These are phyloP conservation scores for Talaromyces atroroseus DNA, from an alignment of 2,329 filamentous ascomycete genomes.

Conservation along the genomic window DNA sequence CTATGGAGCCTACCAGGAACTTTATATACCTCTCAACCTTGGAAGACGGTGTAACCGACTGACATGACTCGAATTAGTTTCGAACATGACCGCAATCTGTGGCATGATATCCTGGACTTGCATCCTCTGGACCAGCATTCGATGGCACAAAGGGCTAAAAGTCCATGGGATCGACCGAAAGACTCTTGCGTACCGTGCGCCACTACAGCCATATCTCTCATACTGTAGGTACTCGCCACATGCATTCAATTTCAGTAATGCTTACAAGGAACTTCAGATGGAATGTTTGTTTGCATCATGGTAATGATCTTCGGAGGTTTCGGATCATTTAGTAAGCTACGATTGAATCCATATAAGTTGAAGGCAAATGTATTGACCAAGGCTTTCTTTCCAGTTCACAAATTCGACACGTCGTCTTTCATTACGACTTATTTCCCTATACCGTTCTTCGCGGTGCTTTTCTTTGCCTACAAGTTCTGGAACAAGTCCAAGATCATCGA, in stretches of 20 bases:
- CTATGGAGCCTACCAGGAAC: background rate
- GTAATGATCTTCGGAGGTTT: conserved; percentile 23
- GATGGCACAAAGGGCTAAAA: conserved; percentile 21
- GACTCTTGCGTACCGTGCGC: conserved; percentile 14
- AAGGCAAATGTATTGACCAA: background rate
- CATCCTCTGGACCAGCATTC: conserved; percentile 18
- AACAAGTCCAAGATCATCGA: conserved; percentile 19
- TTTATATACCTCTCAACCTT: too few relatives aligned
- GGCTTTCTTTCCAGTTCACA: conserved; percentile 12
- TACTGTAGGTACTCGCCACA: conserved; percentile 32
- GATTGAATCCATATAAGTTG: background rate
- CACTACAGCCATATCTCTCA: conserved; percentile 59
- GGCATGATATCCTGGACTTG: conserved; percentile 18
- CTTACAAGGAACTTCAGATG: conserved; percentile 9
- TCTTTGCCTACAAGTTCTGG: conserved; percentile 18
- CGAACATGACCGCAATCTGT: conserved; percentile 18
- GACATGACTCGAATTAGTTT: conserved; percentile 10
- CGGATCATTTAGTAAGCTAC: conserved; percentile 18
- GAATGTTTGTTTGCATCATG: conserved; percentile 18
- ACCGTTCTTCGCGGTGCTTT: conserved; percentile 18
- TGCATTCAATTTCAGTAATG: background rate
- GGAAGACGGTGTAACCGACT: background rate
- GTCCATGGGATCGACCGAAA: conserved; percentile 20
- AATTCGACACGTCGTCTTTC: conserved; percentile 18
- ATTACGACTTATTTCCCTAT: conserved; percentile 22